These are phyloP conservation scores for Rosa rugosa DNA, from an alignment of 306 rosid genomes.

Conservation along the genomic window DNA sequence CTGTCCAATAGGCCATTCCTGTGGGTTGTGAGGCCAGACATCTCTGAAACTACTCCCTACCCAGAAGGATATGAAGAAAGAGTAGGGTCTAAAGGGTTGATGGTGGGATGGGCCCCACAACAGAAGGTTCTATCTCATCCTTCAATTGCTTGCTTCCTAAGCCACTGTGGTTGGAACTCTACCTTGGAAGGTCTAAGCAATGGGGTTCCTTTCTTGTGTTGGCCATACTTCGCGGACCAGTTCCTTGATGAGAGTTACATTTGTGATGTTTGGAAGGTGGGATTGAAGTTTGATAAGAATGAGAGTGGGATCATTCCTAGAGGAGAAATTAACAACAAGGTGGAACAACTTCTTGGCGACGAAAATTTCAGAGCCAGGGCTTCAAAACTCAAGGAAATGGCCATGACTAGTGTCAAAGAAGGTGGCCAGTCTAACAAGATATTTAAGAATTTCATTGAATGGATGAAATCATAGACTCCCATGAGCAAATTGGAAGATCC, in stretches of 20 bases:
- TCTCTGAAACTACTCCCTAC: conserved; percentile 1
- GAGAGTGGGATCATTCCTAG: neutral
- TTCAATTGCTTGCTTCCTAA: conserved; percentile 44
- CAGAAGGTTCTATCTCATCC: conserved; percentile 42
- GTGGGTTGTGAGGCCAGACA: conserved; percentile 36
- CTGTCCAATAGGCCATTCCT: conserved; percentile 29
- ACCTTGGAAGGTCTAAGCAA: conserved; percentile 29
- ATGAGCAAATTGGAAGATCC: neutral
- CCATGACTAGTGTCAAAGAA: conserved; percentile 26
- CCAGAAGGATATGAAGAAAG: conserved; percentile 17
- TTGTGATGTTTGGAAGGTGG: conserved; percentile 34
- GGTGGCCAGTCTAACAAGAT: conserved; percentile 28
- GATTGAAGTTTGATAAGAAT: conserved; percentile 9
- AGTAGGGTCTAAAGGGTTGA: conserved; percentile 13
- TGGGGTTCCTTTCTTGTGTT: conserved; percentile 41
- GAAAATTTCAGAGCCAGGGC: conserved; percentile 15
- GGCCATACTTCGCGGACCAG: conserved; percentile 33
- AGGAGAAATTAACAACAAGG: conserved; percentile 27
- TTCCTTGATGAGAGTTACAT: conserved; percentile 20
- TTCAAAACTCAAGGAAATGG: conserved; percentile 20
- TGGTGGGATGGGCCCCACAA: conserved; percentile 43
- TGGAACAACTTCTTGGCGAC: conserved; percentile 20
- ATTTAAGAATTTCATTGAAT: conserved; percentile 34
- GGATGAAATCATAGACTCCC: conserved; percentile 23
- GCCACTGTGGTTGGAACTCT: conserved; percentile 65